These are phyloP conservation scores for Talaromyces amestolkiae DNA, from an alignment of 2,329 filamentous ascomycete species.

Conservation along the genomic window DNA sequence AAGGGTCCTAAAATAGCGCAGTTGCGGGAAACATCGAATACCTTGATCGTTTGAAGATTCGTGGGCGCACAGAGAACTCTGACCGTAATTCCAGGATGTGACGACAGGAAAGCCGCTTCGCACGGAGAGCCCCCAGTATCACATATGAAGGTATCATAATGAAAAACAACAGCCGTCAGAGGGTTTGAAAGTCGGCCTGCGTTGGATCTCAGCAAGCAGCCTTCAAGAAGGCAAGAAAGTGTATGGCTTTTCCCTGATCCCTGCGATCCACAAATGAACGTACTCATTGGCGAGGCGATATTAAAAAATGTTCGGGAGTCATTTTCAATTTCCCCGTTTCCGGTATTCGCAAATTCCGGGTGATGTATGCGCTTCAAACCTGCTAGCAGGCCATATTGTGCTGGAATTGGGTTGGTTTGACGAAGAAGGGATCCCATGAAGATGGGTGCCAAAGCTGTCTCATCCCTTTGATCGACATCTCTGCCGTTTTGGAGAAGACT, in stretches of 20 bases:
- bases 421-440: neutral
- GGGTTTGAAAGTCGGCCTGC: conserved; percentile 46
- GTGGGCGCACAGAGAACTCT: conserved; percentile 8
- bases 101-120: conserved; percentile 46
- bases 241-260: conserved; percentile 63
- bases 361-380: neutral
- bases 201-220: conserved; percentile 32
- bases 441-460: neutral
- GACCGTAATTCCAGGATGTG: neutral
- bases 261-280: conserved; percentile 64
- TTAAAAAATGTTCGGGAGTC: conserved; percentile 39
- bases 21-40: conserved; percentile 21
- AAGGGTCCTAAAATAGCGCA: conserved; percentile 32
- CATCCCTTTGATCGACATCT: neutral
- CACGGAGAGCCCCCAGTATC: conserved; percentile 41
- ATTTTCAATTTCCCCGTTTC: neutral
- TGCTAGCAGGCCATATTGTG: neutral
- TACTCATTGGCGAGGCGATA: conserved; percentile 55
- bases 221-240: conserved; percentile 56
- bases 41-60: neutral
- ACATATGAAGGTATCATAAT: conserved; percentile 52
- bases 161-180: conserved; percentile 55
- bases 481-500: neutral
- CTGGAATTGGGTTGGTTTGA: neutral
- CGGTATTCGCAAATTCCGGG: neutral